These are phyloP conservation scores for Danielia oregonensis DNA, from an alignment of 805 yeast species.

Conservation along the genomic window DNA sequence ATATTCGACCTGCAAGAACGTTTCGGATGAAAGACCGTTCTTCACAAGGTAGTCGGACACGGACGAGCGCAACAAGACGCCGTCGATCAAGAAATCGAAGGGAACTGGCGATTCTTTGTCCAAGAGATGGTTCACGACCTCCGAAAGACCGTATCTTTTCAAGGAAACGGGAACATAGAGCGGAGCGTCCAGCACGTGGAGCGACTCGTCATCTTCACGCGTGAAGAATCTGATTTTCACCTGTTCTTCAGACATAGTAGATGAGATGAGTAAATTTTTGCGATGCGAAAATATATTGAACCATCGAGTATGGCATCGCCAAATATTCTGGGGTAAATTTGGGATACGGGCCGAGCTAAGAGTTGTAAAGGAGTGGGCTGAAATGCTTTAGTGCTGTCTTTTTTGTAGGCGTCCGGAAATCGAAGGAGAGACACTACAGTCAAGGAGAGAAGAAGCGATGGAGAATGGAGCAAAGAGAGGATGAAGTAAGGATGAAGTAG, in stretches of 20 bases:
- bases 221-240: conserved; percentile 81
- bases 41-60: conserved; percentile 73
- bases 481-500: too few relatives aligned
- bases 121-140: conserved; percentile 88
- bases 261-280: conserved; percentile 4
- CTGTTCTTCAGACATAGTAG: conserved; percentile 44
- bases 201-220: conserved; percentile 69
- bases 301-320: too few relatives aligned
- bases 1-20: conserved; percentile 77
- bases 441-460: too few relatives aligned
- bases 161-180: conserved; percentile 81
- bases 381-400: not conserved
- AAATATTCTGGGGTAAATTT: conserved; percentile 13
- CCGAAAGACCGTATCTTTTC: conserved; percentile 89
- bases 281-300: conserved; percentile 1
- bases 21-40: conserved; percentile 80
- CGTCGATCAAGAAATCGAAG: conserved; percentile 88
- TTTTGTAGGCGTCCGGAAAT: too few relatives aligned
- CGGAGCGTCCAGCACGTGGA: conserved; percentile 75
- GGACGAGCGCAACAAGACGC: conserved; percentile 72
- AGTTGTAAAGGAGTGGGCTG: not conserved
- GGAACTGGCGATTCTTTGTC: conserved; percentile 65
- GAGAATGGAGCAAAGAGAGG: too few relatives aligned
- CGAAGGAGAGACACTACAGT: too few relatives aligned
- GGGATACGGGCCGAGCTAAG: not conserved